Conservation (phyloP, 2,329 filamentous ascomycete genomes). For the Fusarium ambrosium region DNA sequence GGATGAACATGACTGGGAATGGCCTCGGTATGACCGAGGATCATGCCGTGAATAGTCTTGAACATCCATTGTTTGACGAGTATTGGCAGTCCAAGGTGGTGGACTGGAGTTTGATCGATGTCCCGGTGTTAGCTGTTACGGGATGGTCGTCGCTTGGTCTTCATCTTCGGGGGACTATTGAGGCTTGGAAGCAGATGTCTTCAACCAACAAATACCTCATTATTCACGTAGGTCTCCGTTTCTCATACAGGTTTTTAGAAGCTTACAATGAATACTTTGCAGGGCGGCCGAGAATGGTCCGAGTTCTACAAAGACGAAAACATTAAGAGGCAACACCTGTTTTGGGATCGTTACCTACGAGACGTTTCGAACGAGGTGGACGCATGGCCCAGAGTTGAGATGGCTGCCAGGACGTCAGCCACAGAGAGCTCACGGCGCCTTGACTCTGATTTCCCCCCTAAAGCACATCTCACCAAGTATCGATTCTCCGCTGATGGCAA, state of each 20-base stretch:
- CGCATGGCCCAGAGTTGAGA: background rate
- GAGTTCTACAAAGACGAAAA: conserved; percentile 5
- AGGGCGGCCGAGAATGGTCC: background rate
- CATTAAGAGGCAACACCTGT: background rate
- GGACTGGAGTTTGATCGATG: background rate
- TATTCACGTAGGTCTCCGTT: background rate
- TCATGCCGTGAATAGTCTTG: conserved; percentile 12
- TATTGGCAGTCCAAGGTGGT: conserved; percentile 7
- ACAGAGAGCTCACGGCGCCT: background rate
- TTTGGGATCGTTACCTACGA: background rate
- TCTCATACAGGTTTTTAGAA: background rate
- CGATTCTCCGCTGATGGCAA: background rate
- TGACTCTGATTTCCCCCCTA: background rate
- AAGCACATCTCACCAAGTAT: background rate
- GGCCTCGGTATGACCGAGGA: conserved; percentile 6
- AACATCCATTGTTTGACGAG: conserved; percentile 1
- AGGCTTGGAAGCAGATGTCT: background rate
- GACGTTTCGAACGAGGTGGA: background rate
- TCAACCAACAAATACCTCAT: background rate
- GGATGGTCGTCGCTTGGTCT: conserved; percentile 1
- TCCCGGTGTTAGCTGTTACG: background rate
- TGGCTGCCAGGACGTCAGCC: background rate
- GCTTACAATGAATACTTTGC: background rate
- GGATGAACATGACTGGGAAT: conserved; percentile 27
- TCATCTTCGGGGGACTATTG: background rate